Evolutionary conservation across 2,329 filamentous ascomycete species (phyloP), one percentile per base, ranked within the genome.

Genomic region (Fusarium solani-melongenae): DNA sequence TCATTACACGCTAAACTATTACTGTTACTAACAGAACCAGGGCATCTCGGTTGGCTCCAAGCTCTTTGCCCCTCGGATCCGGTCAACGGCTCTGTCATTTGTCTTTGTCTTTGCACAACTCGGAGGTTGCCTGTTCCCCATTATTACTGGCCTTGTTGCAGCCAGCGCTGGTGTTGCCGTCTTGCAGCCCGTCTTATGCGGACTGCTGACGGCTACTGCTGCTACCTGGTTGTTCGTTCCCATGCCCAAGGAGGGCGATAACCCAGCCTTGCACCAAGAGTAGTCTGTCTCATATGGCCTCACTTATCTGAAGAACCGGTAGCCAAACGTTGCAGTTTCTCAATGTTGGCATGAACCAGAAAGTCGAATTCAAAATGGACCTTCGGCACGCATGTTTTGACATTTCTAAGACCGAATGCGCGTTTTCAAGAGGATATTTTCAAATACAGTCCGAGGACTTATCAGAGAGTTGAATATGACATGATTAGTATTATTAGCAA

Each of bases 71-170:
- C 74, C 74, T 1, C 73, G 81, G 0, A 74, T 83, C 12, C 78
- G 78, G 9, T 75, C 83, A 0, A 84, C 83, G 0, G 83, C 83
- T 0, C 67, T 85, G 1, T 77, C 82, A 0, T 85, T 90, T n/a
- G 83, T 90, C 2, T 91, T 91, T 66, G 86, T 90, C 0, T 82
- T 89, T 22, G 88, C 87, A 0, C 88, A 90, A 74, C 83, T 88
- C 6, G 88, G 88, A 2, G 88, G 87, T 0, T 86, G 87, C 0
- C 73, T 89, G 0, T 90, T 90, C 65, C 88, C 89, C 0, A 85
- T 88, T 3, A 71, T 90, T 2, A 90, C 88, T 0, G 89, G 88
- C 2, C 76, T 89, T 2, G 82, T 90, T 14, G 87, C 87, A 0
- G 78, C 84, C 0, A 70, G 76, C 3, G 79, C 81, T 0, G 87